phyloP scores from a whole-genome alignment of 306 rosid species.

The Morella rubra region DNA sequence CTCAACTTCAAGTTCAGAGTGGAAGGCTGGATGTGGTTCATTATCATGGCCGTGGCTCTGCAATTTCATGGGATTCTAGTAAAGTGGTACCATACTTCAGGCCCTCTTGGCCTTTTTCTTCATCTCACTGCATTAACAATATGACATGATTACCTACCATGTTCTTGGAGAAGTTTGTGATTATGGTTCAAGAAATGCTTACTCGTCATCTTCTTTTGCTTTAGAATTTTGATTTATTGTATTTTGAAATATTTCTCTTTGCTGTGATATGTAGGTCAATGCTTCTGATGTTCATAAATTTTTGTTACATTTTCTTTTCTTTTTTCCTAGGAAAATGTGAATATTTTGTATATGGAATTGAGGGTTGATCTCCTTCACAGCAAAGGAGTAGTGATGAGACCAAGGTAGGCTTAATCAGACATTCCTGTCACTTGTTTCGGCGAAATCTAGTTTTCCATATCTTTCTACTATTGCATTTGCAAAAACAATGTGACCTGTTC shows the following conservation, averaged over 20 bases:
- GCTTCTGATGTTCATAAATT: not conserved
- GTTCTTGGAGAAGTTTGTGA: slow-evolving; percentile 8
- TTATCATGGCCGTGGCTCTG: slow-evolving; percentile 52
- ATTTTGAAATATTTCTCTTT: not conserved
- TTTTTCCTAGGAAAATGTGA: too few relatives aligned
- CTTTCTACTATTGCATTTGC: not conserved
- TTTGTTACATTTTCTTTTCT: not conserved
- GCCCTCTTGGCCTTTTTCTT: slow-evolving; percentile 65
- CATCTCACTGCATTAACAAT: slow-evolving; percentile 9
- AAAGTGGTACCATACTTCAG: slow-evolving; percentile 63
- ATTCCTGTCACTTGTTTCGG: not conserved
- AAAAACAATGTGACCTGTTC: not conserved
- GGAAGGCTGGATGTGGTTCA: slow-evolving; percentile 41
- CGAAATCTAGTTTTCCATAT: not conserved
- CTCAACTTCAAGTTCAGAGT: slow-evolving; percentile 47
- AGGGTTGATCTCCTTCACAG: too few relatives aligned
- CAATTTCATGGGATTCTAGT: slow-evolving; percentile 67
- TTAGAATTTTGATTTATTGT: not conserved
- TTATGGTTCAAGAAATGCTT: slow-evolving; percentile 16
- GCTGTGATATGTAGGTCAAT: not conserved
- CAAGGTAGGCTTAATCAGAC: not conserved
- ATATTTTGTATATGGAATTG: too few relatives aligned
- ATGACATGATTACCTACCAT: slow-evolving; percentile 14
- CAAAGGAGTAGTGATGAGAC: too few relatives aligned
- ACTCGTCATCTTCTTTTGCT: slow-evolving; percentile 9